Evolutionary conservation across 495 filamentous ascomycete species (phyloP), one percentile per base, ranked within the genome.

Genomic region (Glarea lozoyensis): DNA sequence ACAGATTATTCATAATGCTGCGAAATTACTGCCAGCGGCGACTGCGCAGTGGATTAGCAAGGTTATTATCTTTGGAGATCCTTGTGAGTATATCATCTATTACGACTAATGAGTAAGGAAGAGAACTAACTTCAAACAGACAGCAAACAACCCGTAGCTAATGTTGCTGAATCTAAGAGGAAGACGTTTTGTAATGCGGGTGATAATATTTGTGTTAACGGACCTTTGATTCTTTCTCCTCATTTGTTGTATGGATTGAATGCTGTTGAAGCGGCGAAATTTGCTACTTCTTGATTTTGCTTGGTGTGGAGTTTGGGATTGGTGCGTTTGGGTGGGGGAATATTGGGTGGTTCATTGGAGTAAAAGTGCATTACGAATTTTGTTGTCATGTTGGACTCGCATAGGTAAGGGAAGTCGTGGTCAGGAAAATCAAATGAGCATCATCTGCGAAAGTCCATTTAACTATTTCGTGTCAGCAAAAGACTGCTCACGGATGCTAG

Each of bases 61-160:
- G 2, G 56, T 66, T 10, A 72, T 80, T n/a, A 61, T 77, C 23
- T 81, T 80, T 50, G 76, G 76, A 9, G 76, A 79, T 56, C 76
- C 78, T 24, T 59, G 68, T 55, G 67, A 33, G 36, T 24, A 10
- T 23, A 2, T n/a, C 16, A 13, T 27, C 21, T 39, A 5, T 7
- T n/a, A 3, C 54, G 1, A 49, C 7, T n/a, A 29, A 29, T 7
- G 25, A 29, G 7, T 7, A 29, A 29, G n/a, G 25, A n/a, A 29
- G 25, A 7, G 7, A 29, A n/a, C 25, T 29, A 29, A 29, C n/a
- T 29, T 29, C 7, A 7, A 29, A 29, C n/a, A 29, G 25, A 7
- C n/a, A 29, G n/a, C 25, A n/a, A n/a, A 7, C 25, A 66, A 24
- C 38, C 61, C 2, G 64, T 79, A 4, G 56, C 65, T 0, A 67